A percentile compares a stretch with the other conserved stretches of the same genome.
Conservation (phyloP, 805 yeast species). For the Metschnikowia colocasiae region DNA sequence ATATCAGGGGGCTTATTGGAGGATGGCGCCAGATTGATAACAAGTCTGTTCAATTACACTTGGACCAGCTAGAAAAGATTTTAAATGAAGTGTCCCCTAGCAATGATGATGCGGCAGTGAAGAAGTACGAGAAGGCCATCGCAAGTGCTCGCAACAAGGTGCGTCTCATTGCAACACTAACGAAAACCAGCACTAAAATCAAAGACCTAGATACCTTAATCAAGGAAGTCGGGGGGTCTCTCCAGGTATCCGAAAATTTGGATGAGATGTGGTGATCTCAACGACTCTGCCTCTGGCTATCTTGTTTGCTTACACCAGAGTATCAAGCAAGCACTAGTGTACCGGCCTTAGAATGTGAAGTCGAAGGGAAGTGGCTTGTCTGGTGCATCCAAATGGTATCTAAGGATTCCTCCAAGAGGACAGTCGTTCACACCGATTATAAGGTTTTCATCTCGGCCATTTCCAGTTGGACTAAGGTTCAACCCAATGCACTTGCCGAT, state of each 20-base stretch:
- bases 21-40: constrained; percentile 26
- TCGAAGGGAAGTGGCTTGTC: constrained; percentile 40
- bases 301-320: no score
- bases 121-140: constrained; percentile 48
- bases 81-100: constrained; percentile 16
- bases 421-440: constrained; percentile 54
- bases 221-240: constrained; percentile 36
- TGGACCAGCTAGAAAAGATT: constrained; percentile 28
- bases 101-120: constrained; percentile 57
- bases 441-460: constrained; percentile 45
- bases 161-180: constrained; percentile 42
- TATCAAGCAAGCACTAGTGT: no score
- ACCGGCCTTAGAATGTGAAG: constrained; percentile 22
- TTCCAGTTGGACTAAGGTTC: constrained; percentile 41
- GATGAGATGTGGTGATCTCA: constrained; percentile 41
- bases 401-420: constrained; percentile 55
- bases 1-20: constrained; percentile 50
- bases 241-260: constrained; percentile 34
- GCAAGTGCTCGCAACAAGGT: constrained; percentile 59
- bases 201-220: constrained; percentile 30
- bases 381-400: constrained; percentile 38
- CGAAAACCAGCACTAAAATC: constrained; percentile 29
- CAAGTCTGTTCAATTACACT: constrained; percentile 21
- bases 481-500: constrained; percentile 60
- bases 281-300: not conserved